Base-by-base conservation (phyloP, 2,329 filamentous ascomycete species). In the Neofusicoccum sp. region DNA sequence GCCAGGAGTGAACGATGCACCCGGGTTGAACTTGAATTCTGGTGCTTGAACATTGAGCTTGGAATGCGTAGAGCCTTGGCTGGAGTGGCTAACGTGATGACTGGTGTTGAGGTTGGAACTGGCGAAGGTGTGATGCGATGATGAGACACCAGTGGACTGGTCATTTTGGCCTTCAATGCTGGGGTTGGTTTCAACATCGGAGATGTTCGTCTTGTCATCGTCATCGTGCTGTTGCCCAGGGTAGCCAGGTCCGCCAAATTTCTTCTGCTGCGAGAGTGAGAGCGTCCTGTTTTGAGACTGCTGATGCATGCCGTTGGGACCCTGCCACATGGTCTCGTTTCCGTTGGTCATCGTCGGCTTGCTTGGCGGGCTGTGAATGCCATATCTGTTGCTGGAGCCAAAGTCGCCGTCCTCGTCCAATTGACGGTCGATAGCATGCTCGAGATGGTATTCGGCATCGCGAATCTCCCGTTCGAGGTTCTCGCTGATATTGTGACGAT, bases 11-110 rank as follows among this genome's bases (percentile, higher is more conserved):
- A 84, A 84, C 2, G 80, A 59, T 2, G 47, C 47, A 20, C 58
- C 58, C 6, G 84, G 84, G 60, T 88, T 83, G 75, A 93, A 93
- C 67, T 88, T 83, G 80, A 97, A 97, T 69, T 95, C 91, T 48
- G 92, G 89, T 0, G 93, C 93, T 64, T 89, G 86, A 31, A 96
- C 92, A 68, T 98, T 98, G 67, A 98, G 83, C 66, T 88, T 93
- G 0, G 91, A 91, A 44, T 87, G 75, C 0, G 81, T 93, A 70
- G 87, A 88, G 16, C 80, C 82, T 69, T 92, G 89, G 64, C 83
- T 84, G 69, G 70, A 73, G 62, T 76, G 74, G 67, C 70, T 73
- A 43, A 71, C 66, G 51, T 74, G 72, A 33, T 72, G 74, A n/a
- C 72, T 62, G n/a, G 40, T 49, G 16, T 61, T 61, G 41, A 56